phyloP scores from a whole-genome alignment of 75 land plant species.

The Pinus tabuliformis region DNA sequence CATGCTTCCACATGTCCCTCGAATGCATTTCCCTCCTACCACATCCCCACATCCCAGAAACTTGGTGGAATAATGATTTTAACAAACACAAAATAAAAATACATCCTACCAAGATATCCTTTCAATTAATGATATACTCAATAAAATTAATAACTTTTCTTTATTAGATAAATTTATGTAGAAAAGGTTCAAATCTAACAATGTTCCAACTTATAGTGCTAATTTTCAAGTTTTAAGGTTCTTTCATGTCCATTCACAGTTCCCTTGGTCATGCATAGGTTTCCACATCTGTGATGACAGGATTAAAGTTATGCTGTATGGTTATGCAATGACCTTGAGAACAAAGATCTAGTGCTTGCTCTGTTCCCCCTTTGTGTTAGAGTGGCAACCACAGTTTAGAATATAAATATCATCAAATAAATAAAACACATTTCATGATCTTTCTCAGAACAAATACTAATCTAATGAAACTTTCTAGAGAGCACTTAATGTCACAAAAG shows the following conservation, averaged over 20 bases:
- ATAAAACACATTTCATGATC: not conserved
- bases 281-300: not conserved
- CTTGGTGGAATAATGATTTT: too few species aligned
- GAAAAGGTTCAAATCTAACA: too few species aligned
- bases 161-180: too few species aligned
- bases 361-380: not conserved
- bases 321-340: not conserved
- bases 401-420: not conserved
- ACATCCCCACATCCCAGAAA: too few species aligned
- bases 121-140: too few species aligned
- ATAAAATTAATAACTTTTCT: too few species aligned
- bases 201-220: not conserved
- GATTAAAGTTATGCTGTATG: not conserved
- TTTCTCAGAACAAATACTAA: not conserved
- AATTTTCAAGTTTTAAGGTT: not conserved
- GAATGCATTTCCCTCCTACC: too few species aligned
- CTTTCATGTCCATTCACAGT: not conserved
- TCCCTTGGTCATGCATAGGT: not conserved
- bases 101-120: too few species aligned
- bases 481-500: not conserved
- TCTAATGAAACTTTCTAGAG: not conserved
- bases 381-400: not conserved
- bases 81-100: too few species aligned
- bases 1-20: too few species aligned
- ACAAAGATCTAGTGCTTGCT: not conserved